These are phyloP conservation scores for Fusarium sp. DNA, from an alignment of 2,329 filamentous ascomycete species.

Conservation along the genomic window DNA sequence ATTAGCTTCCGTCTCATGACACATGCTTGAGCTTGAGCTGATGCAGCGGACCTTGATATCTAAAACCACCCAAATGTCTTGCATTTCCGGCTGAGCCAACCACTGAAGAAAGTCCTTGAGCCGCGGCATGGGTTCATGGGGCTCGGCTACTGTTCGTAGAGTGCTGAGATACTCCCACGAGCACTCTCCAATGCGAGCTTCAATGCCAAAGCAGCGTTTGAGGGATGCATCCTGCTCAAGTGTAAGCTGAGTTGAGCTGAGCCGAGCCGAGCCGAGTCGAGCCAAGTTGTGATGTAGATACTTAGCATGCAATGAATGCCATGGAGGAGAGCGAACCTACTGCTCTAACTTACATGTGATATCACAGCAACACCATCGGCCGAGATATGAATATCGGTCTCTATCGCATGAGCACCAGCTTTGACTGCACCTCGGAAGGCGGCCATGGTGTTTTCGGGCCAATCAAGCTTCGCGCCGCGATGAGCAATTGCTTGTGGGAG, in stretches of 20 bases:
- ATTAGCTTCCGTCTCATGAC: constrained; percentile 14
- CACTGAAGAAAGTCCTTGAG: constrained; percentile 79
- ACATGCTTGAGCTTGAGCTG: neutral
- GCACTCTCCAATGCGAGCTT: constrained; percentile 76
- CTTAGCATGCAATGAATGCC: neutral
- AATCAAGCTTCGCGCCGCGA: constrained; percentile 79
- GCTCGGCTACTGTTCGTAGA: constrained; percentile 72
- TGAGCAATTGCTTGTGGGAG: constrained; percentile 80
- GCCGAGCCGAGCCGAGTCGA: neutral
- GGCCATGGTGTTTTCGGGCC: constrained; percentile 86
- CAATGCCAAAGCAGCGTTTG: constrained; percentile 82
- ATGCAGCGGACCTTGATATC: constrained; percentile 78
- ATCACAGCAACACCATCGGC: constrained; percentile 86
- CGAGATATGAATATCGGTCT: constrained; percentile 88
- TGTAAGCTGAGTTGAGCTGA: neutral
- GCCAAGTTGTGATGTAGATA: neutral
- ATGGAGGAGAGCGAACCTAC: neutral
- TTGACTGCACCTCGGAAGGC: constrained; percentile 79
- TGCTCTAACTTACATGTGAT: constrained; percentile 69
- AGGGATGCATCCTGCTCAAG: constrained; percentile 73
- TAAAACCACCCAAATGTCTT: constrained; percentile 81
- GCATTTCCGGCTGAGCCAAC: constrained; percentile 69
- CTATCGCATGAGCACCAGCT: constrained; percentile 81
- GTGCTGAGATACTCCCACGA: constrained; percentile 78
- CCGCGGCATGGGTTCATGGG: constrained; percentile 76